Percentiles rank a stretch among this genome's conserved stretches.
phyloP scores from a whole-genome alignment of 345 rosid species.

The Syzygium aromaticum region DNA sequence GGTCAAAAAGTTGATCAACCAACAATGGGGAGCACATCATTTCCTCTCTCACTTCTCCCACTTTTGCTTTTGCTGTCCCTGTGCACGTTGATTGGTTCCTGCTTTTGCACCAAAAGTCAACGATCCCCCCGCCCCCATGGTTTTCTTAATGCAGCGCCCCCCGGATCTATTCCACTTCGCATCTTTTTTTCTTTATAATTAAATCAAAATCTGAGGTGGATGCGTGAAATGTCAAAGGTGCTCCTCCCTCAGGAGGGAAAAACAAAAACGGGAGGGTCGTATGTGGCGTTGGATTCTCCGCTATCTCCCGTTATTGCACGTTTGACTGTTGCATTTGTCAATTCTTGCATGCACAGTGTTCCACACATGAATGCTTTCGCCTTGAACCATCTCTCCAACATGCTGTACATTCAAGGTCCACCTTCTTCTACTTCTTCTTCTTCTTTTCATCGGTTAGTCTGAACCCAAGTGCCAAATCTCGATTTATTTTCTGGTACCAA shows the following conservation, averaged over 20 bases:
- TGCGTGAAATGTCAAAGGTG: neutral
- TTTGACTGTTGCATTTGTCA: neutral
- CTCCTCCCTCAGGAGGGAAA: neutral
- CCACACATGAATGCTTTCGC: too few relatives aligned
- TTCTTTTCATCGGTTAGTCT: neutral
- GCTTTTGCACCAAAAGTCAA: neutral
- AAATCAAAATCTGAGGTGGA: neutral
- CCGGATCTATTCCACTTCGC: neutral
- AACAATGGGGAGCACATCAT: neutral
- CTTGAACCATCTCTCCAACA: too few relatives aligned
- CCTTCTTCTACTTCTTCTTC: too few relatives aligned
- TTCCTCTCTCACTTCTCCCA: neutral
- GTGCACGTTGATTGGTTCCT: neutral
- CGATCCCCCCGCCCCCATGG: neutral
- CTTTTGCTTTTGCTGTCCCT: neutral
- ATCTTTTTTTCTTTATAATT: neutral
- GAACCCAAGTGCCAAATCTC: neutral
- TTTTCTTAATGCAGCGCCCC: neutral
- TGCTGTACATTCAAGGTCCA: neutral
- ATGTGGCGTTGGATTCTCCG: neutral
- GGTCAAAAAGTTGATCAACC: neutral
- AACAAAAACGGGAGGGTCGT: neutral
- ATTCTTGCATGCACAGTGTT: too few relatives aligned
- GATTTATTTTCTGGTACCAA: neutral
- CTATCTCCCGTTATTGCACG: neutral